Evolutionary conservation across 163 green algal species (phyloP).

Genomic region (Picocystis sp.): DNA sequence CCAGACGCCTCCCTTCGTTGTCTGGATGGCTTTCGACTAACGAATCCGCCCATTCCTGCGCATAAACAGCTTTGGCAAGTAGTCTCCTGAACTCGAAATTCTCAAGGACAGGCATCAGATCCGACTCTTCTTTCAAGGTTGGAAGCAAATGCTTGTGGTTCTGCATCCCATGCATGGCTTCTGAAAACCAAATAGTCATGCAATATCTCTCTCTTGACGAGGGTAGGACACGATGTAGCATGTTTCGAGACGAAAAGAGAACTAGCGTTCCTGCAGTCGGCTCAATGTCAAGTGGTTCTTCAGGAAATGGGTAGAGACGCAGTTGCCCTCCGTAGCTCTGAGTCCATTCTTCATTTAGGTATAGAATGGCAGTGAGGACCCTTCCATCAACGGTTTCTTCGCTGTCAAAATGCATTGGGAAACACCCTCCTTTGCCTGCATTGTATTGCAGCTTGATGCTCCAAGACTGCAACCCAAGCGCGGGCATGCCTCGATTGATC

Average conservation of each 20-base stretch:
- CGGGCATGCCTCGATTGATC: conserved; percentile 12
- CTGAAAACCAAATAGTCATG: conserved; percentile 57
- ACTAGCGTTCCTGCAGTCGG: conserved; percentile 45
- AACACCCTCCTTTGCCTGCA: conserved; percentile 37
- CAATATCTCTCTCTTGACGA: conserved; percentile 31
- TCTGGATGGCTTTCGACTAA: conserved; percentile 29
- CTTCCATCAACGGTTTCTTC: conserved; percentile 44
- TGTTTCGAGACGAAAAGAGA: conserved; percentile 44
- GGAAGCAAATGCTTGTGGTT: neutral
- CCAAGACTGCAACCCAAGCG: conserved; percentile 30
- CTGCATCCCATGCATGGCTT: conserved; percentile 4
- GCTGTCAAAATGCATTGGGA: conserved; percentile 58
- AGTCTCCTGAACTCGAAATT: conserved; percentile 29
- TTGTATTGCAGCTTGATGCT: conserved; percentile 65
- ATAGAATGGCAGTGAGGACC: conserved; percentile 49
- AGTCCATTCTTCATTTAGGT: conserved; percentile 49
- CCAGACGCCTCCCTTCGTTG: conserved; percentile 2
- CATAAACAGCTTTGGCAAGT: conserved; percentile 35
- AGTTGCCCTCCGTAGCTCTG: conserved; percentile 38
- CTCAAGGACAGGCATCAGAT: conserved; percentile 21
- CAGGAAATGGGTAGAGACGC: conserved; percentile 50
- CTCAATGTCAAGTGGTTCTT: conserved; percentile 31
- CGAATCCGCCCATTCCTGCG: conserved; percentile 15
- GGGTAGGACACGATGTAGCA: conserved; percentile 49
- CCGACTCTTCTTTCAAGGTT: neutral